Evolutionary conservation across 2,329 filamentous ascomycete species (phyloP).

Genomic region (Verticillium klebahnii): DNA sequence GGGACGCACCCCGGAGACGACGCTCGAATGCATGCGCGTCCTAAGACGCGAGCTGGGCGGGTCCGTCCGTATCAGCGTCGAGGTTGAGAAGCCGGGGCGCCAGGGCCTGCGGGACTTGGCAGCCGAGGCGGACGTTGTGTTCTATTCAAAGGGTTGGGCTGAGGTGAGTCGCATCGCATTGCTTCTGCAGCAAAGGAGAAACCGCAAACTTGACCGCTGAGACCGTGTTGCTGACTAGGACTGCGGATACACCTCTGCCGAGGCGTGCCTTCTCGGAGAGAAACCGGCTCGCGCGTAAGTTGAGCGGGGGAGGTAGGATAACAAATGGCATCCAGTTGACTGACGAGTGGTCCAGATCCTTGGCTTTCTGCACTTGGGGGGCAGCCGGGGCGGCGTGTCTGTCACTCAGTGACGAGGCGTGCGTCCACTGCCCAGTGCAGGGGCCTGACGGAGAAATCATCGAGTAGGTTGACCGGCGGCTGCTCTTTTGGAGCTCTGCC

Average conservation of each 20-base stretch:
- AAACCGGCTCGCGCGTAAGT: conserved; percentile 39
- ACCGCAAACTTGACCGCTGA: background rate
- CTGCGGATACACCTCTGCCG: conserved; percentile 34
- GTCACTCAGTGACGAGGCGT: conserved; percentile 26
- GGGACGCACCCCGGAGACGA: conserved; percentile 62
- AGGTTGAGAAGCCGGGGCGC: conserved; percentile 66
- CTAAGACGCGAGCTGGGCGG: conserved; percentile 32
- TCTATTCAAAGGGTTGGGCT: conserved; percentile 69
- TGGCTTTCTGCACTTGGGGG: conserved; percentile 58
- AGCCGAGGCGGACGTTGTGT: conserved; percentile 62
- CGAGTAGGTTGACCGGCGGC: conserved; percentile 46
- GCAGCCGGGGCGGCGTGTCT: conserved; percentile 39
- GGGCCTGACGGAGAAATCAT: conserved; percentile 38
- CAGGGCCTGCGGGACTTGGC: conserved; percentile 55
- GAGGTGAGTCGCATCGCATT: conserved; percentile 42
- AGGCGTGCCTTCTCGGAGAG: conserved; percentile 46
- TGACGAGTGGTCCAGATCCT: conserved; percentile 25
- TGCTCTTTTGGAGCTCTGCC: background rate
- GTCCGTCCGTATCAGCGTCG: conserved; percentile 53
- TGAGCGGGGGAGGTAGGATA: background rate
- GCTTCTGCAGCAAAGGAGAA: background rate
- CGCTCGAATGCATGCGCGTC: conserved; percentile 52
- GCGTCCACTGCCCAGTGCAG: conserved; percentile 38
- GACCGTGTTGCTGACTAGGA: conserved; percentile 15
- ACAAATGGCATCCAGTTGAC: background rate